These are phyloP conservation scores for Neolentinus lepideus DNA, from an alignment of 1,284 basidiomycete species.

Conservation along the genomic window DNA sequence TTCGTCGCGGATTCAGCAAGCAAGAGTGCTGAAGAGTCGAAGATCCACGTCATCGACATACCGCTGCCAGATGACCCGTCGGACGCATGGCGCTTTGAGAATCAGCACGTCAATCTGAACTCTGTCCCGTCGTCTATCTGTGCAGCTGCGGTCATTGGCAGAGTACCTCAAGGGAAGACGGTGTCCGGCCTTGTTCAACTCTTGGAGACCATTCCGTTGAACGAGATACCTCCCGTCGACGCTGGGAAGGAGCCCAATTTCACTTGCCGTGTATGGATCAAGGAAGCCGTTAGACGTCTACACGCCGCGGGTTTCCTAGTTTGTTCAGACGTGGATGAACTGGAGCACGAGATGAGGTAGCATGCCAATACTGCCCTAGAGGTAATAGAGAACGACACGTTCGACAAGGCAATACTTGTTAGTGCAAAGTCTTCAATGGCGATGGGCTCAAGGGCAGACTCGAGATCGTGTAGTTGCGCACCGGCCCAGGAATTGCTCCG, in stretches of 20 bases:
- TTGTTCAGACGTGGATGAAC: not conserved
- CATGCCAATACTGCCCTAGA: not conserved
- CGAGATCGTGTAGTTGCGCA: too few relatives aligned
- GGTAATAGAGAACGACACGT: not conserved
- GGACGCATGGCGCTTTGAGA: not conserved
- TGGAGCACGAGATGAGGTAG: not conserved
- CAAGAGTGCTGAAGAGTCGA: not conserved
- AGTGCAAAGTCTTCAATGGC: not conserved
- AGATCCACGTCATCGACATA: not conserved
- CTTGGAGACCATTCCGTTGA: not conserved
- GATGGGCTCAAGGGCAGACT: too few relatives aligned
- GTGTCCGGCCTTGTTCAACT: not conserved
- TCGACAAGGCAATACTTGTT: not conserved
- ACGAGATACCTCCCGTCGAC: not conserved
- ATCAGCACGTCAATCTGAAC: not conserved
- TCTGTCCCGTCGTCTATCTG: not conserved
- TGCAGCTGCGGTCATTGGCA: not conserved
- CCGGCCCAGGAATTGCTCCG: too few relatives aligned
- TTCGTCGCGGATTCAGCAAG: not conserved
- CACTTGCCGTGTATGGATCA: not conserved
- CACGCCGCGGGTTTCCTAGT: not conserved
- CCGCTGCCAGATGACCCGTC: not conserved
- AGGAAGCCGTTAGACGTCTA: not conserved
- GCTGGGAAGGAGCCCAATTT: not conserved
- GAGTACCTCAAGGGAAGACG: not conserved